Base-by-base conservation (phyloP, 768 basidiomycete species). In the Tylopilus balloui region DNA sequence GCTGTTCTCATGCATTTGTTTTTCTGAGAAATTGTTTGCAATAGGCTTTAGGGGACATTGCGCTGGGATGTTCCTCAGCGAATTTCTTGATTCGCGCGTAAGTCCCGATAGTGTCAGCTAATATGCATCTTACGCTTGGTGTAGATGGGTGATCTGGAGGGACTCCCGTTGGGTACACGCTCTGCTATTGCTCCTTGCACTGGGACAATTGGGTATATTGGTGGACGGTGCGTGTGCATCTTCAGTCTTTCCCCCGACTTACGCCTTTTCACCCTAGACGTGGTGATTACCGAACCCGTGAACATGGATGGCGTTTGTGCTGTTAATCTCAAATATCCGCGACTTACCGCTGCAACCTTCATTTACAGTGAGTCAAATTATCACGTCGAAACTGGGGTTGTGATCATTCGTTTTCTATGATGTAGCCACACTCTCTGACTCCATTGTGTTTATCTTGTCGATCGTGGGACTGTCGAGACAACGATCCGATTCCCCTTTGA, bases 141-240 rank as follows among this genome's bases (percentile, higher is more conserved):
- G 8, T 47, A 67, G 63, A 32, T 64, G 60, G 63, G 12, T 58
- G 7, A 48, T 65, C 12, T 65, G 64, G 64, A 65, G 45, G 37
- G 46, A 48, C 11, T 51, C 51, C 14, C 41, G 42, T 24, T 24
- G n/a, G 12, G 45, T 65, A 5, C 43, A 42, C 4, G 27, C 8
- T 7, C 27, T 65, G 6, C 42, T 67, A 0, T 4, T 27, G n/a
- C 3, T 63, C 11, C 31, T 53, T 12, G 12, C 48, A 3, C 21
- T 65, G 2, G 65, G 50, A 12, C 63, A 65, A 13, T 65, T 58
- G 53, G 3, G 24, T 24, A 9, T 58, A 13, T 28, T 67, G 15
- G 31, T 34, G 0, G 1, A 50, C 1, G 35, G 64, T 62, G 41
- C 20, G 56, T 11, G 5, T 12, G 19, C 20, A 6, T 36, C 13